phyloP scores from a whole-genome alignment of 768 basidiomycete species.

The Russula lepida region DNA sequence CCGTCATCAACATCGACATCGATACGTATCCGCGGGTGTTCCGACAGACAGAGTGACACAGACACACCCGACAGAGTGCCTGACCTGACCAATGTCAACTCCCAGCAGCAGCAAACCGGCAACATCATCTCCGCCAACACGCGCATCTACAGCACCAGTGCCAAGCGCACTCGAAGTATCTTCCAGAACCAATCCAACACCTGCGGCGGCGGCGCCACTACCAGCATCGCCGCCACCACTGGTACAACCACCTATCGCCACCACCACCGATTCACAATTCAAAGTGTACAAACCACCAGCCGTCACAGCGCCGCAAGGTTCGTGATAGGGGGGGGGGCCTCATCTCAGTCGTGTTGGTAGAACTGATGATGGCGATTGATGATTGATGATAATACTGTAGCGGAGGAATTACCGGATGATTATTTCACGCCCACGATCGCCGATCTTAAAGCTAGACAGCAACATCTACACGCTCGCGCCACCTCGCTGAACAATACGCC shows the following conservation, averaged over 20 bases:
- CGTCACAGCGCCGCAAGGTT: background rate
- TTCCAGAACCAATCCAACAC: background rate
- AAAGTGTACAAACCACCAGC: constrained; percentile 17
- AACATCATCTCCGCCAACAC: background rate
- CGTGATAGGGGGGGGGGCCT: too few species aligned
- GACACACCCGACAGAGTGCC: too few species aligned
- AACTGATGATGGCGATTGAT: background rate
- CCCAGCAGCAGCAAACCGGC: background rate
- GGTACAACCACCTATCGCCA: too few species aligned
- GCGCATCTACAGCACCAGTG: background rate
- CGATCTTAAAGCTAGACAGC: constrained; percentile 64
- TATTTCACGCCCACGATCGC: constrained; percentile 66
- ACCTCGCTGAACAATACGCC: constrained; percentile 62
- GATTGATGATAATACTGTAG: background rate
- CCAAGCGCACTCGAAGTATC: background rate
- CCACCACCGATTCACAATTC: background rate
- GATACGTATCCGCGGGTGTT: background rate
- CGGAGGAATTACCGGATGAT: constrained; percentile 50
- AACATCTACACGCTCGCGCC: constrained; percentile 50
- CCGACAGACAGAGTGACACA: too few species aligned
- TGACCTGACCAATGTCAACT: background rate
- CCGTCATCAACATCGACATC: too few species aligned
- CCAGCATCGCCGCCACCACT: too few species aligned
- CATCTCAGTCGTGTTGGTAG: background rate
- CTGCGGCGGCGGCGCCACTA: background rate